Evolutionary conservation across 345 rosid species (phyloP), one percentile per base, ranked within the genome.

Genomic region (Populus nigra): DNA sequence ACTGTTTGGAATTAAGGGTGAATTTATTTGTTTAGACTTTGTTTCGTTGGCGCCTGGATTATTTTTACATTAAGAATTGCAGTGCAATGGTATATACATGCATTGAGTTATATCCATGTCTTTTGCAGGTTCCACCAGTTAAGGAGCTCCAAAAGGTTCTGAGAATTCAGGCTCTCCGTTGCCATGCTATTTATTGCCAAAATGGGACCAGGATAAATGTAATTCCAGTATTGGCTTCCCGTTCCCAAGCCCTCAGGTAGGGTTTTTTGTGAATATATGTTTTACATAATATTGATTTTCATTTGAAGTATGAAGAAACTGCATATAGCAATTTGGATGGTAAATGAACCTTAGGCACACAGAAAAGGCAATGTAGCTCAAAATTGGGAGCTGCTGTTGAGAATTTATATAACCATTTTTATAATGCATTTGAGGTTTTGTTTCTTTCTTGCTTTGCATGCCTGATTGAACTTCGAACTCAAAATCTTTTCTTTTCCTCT

Each of bases 211-310:
- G 97, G 86, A 85, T 96, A 70, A 90, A 92, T 79, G 92, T 96
- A 31, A 86, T 92, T 74, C 98, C 97, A 1, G 97, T 91, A 63
- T 74, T 87, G 73, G 97, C 98, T 73, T 94, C 98, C 50, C 97
- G 98, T 2, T 81, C 91, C 78, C 98, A 94, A 88, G 97, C 97
- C 61, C 89, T 94, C 53, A 90, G 98, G 98, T 94, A 86, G 36
- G 15, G n/a, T 8, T 36, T 41, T 39, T 18, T 35, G 0, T 38
- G 12, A 68, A 49, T 1, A 39, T 13, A 53, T 39, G 45, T 69
- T 59, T 20, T 59, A 5, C 57, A 63, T 76, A 5, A 22, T 68
- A 65, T 25, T 33, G 50, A 29, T 18, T 61, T 39, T 25, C 25
- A 39, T 39, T 63, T 47, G 38, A 49, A 43, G 25, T 22, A 29